These are phyloP conservation scores for Hyaloscypha finlandica DNA, from an alignment of 495 filamentous ascomycete genomes.

Conservation along the genomic window DNA sequence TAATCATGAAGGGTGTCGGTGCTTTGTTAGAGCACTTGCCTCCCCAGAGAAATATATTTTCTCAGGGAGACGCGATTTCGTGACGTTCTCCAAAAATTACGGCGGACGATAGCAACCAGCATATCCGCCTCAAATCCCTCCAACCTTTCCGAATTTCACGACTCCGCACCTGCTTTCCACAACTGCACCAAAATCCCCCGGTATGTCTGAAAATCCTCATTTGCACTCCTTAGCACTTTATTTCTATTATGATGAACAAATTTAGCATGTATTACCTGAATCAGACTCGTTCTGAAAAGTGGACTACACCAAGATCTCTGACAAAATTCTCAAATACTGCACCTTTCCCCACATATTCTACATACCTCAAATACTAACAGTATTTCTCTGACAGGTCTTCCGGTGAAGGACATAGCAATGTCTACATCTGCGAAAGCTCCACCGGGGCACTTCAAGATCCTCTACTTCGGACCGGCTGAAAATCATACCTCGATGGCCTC, in stretches of 20 bases:
- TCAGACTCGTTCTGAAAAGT: constrained; percentile 30
- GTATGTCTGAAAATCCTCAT: constrained; percentile 9
- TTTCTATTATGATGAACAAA: constrained; percentile 37
- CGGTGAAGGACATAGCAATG: constrained; percentile 28
- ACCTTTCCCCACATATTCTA: background rate
- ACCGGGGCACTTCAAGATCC: constrained; percentile 68
- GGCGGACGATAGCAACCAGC: background rate
- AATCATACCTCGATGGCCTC: constrained; percentile 70
- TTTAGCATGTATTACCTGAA: constrained; percentile 75
- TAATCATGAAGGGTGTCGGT: constrained; percentile 3
- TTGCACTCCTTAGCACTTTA: background rate
- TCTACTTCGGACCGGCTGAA: constrained; percentile 84
- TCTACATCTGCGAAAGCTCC: constrained; percentile 44
- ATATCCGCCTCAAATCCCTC: background rate
- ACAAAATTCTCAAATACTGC: constrained; percentile 32
- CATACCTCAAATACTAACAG: constrained; percentile 4
- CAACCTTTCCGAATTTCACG: background rate
- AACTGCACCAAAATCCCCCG: background rate
- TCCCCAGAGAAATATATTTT: background rate
- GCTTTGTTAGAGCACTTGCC: background rate
- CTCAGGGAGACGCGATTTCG: constrained; percentile 14
- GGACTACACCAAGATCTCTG: constrained; percentile 66
- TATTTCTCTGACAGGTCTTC: background rate
- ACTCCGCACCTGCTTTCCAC: background rate
- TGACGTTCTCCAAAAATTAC: constrained; percentile 5